A percentile compares a stretch with the other conserved stretches of the same genome.
phyloP scores from a whole-genome alignment of 1,139 yeast species.

The Nakaseomyces kungkrabaensis region DNA sequence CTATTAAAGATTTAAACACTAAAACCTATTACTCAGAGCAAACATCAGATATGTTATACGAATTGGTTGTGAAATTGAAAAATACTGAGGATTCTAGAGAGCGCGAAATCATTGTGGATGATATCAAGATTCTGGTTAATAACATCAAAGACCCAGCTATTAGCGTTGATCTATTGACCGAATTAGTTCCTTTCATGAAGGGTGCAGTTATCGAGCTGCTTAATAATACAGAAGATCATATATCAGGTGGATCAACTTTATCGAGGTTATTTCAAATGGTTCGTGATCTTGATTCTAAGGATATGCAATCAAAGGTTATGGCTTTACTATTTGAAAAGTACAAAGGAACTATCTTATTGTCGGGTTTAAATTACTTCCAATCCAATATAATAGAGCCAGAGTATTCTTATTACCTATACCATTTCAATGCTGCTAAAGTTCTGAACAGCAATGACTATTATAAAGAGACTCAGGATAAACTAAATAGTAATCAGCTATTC shows the following conservation, averaged over 20 bases:
- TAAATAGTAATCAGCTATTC: constrained; percentile 13
- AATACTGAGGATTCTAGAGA: constrained; percentile 10
- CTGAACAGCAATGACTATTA: constrained; percentile 22
- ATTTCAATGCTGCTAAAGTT: constrained; percentile 23
- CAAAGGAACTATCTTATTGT: constrained; percentile 21
- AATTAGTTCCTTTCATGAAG: constrained; percentile 17
- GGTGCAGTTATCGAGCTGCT: constrained; percentile 11
- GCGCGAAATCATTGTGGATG: constrained; percentile 14
- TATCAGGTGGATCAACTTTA: constrained; percentile 17
- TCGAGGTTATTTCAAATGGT: constrained; percentile 18
- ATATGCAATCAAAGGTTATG: constrained; percentile 16
- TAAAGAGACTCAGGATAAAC: constrained; percentile 17
- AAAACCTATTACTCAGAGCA: constrained; percentile 29
- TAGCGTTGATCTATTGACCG: constrained; percentile 22
- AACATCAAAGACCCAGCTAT: constrained; percentile 17
- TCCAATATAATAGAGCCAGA: constrained; percentile 15
- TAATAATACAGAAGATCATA: constrained; percentile 17
- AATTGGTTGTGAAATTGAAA: constrained; percentile 20
- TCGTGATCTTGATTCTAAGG: constrained; percentile 9
- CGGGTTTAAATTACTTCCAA: constrained; percentile 25
- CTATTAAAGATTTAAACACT: constrained; percentile 25
- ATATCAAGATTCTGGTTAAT: constrained; percentile 17
- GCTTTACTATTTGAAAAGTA: constrained; percentile 19
- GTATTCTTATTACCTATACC: constrained; percentile 23
- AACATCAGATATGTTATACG: constrained; percentile 28